These are phyloP conservation scores for Murraya paniculata DNA, from an alignment of 345 rosid species.

Conservation along the genomic window DNA sequence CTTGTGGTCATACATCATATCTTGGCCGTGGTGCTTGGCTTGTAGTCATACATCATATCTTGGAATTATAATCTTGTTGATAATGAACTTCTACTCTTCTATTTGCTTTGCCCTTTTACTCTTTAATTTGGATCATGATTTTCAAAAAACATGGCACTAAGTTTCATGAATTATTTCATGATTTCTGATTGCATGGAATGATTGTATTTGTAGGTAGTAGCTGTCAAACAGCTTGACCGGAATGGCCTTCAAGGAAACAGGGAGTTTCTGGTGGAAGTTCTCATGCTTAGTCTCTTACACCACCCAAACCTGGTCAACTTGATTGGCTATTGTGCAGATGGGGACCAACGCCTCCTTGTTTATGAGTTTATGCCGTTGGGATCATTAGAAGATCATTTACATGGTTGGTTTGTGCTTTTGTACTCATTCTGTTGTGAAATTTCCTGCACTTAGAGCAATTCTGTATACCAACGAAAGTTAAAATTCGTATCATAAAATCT, in stretches of 20 bases:
- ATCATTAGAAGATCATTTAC: conserved; percentile 93
- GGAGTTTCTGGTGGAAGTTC: conserved; percentile 97
- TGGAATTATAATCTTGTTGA: background rate
- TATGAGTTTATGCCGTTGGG: conserved; percentile 96
- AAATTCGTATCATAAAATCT: background rate
- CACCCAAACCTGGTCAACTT: conserved; percentile 89
- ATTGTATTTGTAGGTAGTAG: conserved; percentile 66
- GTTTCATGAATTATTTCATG: background rate
- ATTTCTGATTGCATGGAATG: conserved; percentile 10
- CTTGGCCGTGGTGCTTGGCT: background rate
- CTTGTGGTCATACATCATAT: background rate
- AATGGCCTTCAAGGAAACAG: conserved; percentile 97
- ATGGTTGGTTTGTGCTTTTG: conserved; percentile 52
- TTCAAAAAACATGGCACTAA: background rate
- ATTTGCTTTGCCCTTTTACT: background rate
- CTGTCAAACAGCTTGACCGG: conserved; percentile 91
- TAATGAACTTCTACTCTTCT: background rate
- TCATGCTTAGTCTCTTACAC: conserved; percentile 95
- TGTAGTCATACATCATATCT: background rate
- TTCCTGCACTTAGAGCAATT: background rate
- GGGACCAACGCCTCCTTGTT: conserved; percentile 95
- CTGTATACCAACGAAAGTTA: background rate
- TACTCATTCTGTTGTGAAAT: background rate
- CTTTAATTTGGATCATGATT: background rate
- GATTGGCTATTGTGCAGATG: conserved; percentile 98